These are phyloP conservation scores for Reticulascus tulasneorum DNA, from an alignment of 2,329 filamentous ascomycete species.

Conservation along the genomic window DNA sequence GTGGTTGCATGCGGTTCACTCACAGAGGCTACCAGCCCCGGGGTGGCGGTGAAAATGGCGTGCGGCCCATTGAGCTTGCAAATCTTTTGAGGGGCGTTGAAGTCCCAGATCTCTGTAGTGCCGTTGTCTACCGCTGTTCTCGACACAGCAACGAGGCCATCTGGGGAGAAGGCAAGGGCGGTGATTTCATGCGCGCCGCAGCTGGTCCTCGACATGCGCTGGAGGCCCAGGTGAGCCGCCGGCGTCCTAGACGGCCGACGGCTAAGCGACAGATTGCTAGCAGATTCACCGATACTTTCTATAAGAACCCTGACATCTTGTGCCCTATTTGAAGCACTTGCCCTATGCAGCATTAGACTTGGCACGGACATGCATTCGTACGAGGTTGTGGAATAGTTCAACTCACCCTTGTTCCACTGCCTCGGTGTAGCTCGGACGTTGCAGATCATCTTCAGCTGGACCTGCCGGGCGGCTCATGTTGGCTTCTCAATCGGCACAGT, in stretches of 20 bases:
- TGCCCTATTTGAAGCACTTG: conserved; percentile 1
- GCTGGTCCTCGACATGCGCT: background rate
- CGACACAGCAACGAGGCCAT: conserved; percentile 2
- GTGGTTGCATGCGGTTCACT: conserved; percentile 1
- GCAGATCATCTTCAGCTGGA: too few relatives aligned
- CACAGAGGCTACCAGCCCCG: background rate
- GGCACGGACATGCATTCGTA: background rate
- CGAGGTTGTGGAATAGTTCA: background rate
- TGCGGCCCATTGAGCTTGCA: background rate
- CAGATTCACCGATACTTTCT: too few relatives aligned
- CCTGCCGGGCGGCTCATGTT: too few relatives aligned
- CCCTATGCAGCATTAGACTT: background rate
- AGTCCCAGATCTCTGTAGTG: conserved; percentile 5
- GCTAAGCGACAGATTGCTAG: conserved; percentile 6
- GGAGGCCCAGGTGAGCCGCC: conserved; percentile 3
- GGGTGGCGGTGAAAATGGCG: conserved; percentile 4
- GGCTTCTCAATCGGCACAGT: too few relatives aligned
- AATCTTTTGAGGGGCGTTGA: background rate
- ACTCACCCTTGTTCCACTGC: conserved; percentile 6
- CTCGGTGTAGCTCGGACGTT: conserved; percentile 8
- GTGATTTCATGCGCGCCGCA: conserved; percentile 1
- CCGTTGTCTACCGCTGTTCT: background rate
- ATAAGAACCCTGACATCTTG: too few relatives aligned
- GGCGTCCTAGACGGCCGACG: conserved; percentile 3
- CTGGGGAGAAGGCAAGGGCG: conserved; percentile 2